phyloP scores from a whole-genome alignment of 768 basidiomycete species.

The Rhodotorula sphaerocarpa region DNA sequence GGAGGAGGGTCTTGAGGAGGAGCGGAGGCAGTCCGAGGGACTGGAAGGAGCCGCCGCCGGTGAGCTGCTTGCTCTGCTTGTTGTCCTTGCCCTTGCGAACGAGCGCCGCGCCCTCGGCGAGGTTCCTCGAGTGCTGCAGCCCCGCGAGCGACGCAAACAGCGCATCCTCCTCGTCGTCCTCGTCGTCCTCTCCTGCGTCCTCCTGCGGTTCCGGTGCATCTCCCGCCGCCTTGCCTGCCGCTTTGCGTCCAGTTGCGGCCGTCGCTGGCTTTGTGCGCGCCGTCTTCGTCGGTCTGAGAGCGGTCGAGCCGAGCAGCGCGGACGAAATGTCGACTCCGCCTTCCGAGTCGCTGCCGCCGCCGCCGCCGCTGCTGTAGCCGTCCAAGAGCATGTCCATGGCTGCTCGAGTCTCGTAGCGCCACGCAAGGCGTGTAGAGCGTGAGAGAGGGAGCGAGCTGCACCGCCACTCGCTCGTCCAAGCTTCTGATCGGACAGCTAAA shows the following conservation, averaged over 20 bases:
- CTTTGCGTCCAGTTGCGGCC: too few species aligned
- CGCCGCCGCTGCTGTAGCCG: too few species aligned
- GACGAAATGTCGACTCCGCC: constrained; percentile 29
- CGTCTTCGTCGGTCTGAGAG: too few species aligned
- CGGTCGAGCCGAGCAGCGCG: constrained; percentile 23
- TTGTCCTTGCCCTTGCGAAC: constrained; percentile 56
- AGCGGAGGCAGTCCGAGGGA: constrained; percentile 85
- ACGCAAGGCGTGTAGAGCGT: too few species aligned
- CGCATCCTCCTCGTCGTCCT: constrained; percentile 27
- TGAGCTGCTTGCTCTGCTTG: constrained; percentile 65
- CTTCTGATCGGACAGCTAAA: too few species aligned
- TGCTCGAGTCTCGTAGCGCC: too few species aligned
- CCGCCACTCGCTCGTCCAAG: too few species aligned
- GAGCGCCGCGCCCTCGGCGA: constrained; percentile 65
- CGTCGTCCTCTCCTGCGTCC: too few species aligned
- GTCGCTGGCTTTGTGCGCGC: too few species aligned
- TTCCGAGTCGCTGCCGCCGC: constrained; percentile 28
- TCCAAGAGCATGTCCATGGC: constrained; percentile 20
- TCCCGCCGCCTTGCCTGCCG: too few species aligned
- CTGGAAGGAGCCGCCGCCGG: constrained; percentile 91
- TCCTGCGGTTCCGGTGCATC: too few species aligned
- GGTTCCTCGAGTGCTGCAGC: constrained; percentile 48
- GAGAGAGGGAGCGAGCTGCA: too few species aligned
- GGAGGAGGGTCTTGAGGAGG: constrained; percentile 69
- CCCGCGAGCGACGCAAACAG: constrained; percentile 18